These are phyloP conservation scores for Sporormia fimetaria DNA, from an alignment of 495 filamentous ascomycete species.

Conservation along the genomic window DNA sequence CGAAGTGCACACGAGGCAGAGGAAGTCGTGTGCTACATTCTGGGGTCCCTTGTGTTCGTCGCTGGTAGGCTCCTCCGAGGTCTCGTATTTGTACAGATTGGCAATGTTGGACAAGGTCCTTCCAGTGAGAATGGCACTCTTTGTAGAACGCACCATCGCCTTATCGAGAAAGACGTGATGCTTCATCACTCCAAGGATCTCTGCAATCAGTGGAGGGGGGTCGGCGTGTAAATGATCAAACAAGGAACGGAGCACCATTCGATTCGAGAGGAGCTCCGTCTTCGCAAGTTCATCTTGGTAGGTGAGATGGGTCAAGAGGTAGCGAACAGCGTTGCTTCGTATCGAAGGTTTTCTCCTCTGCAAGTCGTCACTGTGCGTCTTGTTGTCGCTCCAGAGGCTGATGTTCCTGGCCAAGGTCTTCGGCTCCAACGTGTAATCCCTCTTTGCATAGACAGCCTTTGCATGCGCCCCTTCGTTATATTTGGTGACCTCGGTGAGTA, in stretches of 20 bases:
- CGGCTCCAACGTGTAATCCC: slow-evolving; percentile 52
- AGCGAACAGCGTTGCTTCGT: slow-evolving; percentile 62
- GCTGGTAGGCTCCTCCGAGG: slow-evolving; percentile 33
- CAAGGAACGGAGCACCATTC: slow-evolving; percentile 44
- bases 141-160: slow-evolving; percentile 54
- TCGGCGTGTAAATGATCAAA: slow-evolving; percentile 61
- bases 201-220: slow-evolving; percentile 53
- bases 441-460: slow-evolving; percentile 53
- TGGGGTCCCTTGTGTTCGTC: slow-evolving; percentile 38
- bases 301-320: slow-evolving; percentile 61
- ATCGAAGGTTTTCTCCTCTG: slow-evolving; percentile 51
- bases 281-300: slow-evolving; percentile 60
- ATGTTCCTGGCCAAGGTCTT: slow-evolving; percentile 57
- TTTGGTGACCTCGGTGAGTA: slow-evolving; percentile 64
- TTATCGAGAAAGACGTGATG: slow-evolving; percentile 57
- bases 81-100: slow-evolving; percentile 47
- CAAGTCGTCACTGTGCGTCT: slow-evolving; percentile 9
- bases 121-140: slow-evolving; percentile 59
- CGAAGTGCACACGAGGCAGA: slow-evolving; percentile 61
- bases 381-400: slow-evolving; percentile 35
- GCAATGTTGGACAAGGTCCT: slow-evolving; percentile 60
- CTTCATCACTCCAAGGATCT: slow-evolving; percentile 55
- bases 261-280: slow-evolving; percentile 60
- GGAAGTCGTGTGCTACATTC: slow-evolving; percentile 54
- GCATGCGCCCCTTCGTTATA: slow-evolving; percentile 75